Percentiles rank a stretch among this genome's conserved stretches.
phyloP scores from a whole-genome alignment of 1,284 basidiomycete species.

The Cutaneotrichosporon cutaneum region DNA sequence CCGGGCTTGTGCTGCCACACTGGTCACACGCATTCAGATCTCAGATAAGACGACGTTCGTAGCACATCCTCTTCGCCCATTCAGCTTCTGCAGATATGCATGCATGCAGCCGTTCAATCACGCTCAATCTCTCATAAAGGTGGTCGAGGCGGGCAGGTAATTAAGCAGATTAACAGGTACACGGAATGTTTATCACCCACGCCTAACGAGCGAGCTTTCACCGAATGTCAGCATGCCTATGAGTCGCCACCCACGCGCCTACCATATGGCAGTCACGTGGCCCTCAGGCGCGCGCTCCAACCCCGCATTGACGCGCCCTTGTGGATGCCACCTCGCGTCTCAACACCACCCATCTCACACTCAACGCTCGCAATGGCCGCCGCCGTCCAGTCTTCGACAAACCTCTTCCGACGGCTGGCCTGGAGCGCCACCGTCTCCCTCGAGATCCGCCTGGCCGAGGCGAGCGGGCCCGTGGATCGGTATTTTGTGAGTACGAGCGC shows the following conservation, averaged over 20 bases:
- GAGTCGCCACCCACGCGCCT: not conserved
- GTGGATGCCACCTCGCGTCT: not conserved
- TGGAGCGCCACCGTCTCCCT: slow-evolving; percentile 50
- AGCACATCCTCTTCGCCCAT: no score
- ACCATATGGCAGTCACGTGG: no score
- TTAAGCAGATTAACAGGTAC: not conserved
- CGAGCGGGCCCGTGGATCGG: slow-evolving; percentile 35
- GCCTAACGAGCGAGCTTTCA: no score
- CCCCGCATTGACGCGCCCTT: not conserved
- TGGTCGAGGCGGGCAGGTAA: not conserved
- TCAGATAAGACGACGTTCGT: no score
- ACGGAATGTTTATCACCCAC: not conserved
- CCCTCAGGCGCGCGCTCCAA: not conserved
- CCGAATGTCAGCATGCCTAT: not conserved
- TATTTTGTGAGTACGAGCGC: slow-evolving; percentile 45
- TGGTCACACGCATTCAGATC: no score
- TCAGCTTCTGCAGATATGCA: no score
- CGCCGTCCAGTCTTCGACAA: slow-evolving; percentile 38
- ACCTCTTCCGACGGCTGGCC: slow-evolving; percentile 48
- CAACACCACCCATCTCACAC: not conserved
- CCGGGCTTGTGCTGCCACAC: no score
- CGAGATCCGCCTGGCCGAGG: slow-evolving; percentile 42
- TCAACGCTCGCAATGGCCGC: not conserved
- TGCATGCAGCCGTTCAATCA: no score
- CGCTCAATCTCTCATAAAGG: no score